Base-by-base conservation (phyloP, 1,139 yeast genomes). In the Maudiozyma humilis region DNA sequence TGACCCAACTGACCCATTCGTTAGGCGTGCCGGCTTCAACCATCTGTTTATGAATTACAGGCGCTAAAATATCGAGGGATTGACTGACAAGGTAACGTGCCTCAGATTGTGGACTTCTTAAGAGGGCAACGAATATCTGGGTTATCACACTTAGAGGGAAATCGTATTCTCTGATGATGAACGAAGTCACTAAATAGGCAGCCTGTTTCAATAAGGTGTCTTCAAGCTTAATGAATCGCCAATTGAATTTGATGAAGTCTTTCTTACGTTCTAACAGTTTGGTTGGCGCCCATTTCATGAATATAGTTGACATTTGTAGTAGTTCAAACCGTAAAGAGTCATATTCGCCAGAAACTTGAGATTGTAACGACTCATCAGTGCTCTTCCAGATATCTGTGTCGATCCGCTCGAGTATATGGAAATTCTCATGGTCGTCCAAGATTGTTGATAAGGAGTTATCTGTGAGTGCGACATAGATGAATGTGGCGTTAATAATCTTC, bases 1-100 rank as follows among this genome's bases (percentile, higher is more conserved):
- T 79, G 1, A 96, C 95, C 93, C 96, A 88, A 55, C 86, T 89
- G 46, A 93, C 77, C 98, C 98, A 93, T 41, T 82, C 75, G 13
- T 84, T 78, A 0, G 79, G 69, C 0, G 82, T 69, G 0, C 76
- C 85, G 2, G 69, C 69, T 32, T 71, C 71, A 2, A 70, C 70
- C 64, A 85, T 76, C 44, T 95, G 72, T 48, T 75, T 75, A 1
- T 87, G 80, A 71, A 93, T 75, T 0, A 84, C 94, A 0, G 97
- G 96, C 0, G 97, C 96, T 37, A 93, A 68, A 5, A 85, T 70
- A 55, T 89, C 96, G 44, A 93, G 70, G 0, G 97, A 94, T 58
- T 87, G 95, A 56, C 82, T 78, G 0, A 89, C 96, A 59, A 91
- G 69, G 51, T 76, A 79, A 46, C 93, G 75, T 0, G 95, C 86